Evolutionary conservation across 1,139 yeast species (phyloP), one percentile per base, ranked within the genome.

Genomic region (Casaregolazyma suthepensis): DNA sequence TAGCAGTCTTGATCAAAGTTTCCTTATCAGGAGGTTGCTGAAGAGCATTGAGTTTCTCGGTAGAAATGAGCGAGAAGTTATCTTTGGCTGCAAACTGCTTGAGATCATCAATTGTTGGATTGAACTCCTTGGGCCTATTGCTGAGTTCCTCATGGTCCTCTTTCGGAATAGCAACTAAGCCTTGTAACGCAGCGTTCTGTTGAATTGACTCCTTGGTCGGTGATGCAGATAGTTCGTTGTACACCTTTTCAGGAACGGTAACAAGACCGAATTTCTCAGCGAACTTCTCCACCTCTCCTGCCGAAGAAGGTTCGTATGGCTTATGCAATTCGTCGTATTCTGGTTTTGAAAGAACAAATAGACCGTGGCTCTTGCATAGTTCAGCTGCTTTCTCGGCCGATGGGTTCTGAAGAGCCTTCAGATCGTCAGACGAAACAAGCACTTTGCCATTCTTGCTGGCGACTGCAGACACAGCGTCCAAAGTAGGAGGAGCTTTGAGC

Each of bases 61-160:
- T 29, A 3, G 71, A 61, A 13, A 79, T 26, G 10, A 66, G 59
- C 5, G 65, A 63, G 18, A 67, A 51, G 15, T 68, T 69, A 7
- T 67, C 62, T 48, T 63, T 66, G 20, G 66, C 61, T 13, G 46
- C 51, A 5, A 59, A 58, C 4, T 47, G 42, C 7, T 51, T 53
- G 15, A 61, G 50, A 43, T 67, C 69, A 7, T 62, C 63, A 17
- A 47, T 46, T 2, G 63, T 48, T 5, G 67, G 62, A 12, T 55
- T 54, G 46, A 66, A 63, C 56, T 56, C 59, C 50, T 52, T 59
- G n/a, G 68, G 63, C 4, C 66, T 62, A 18, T 58, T 46, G 1
- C 60, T 54, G n/a, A 69, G 59, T 23, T 60, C 60, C 5, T 59
- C 56, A 46, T 58, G 60, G 23, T 60, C 70, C 3, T 56, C 61